Evolutionary conservation across 2,329 filamentous ascomycete species (phyloP), one percentile per base, ranked within the genome.

Genomic region (Elsinoe ampelina): DNA sequence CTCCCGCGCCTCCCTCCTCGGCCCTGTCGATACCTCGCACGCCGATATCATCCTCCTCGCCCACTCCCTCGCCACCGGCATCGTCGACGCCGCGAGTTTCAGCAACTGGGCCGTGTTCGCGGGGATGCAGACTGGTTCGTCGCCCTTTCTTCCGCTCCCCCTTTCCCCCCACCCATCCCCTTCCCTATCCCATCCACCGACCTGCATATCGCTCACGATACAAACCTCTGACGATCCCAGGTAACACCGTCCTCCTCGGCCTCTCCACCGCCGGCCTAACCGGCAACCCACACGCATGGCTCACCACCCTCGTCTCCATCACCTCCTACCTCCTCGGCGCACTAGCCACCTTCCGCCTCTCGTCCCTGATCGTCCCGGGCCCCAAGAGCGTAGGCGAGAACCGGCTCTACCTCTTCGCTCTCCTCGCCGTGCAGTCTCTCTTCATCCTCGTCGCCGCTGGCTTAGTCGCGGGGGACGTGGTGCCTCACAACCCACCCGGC

Each of bases 241-340:
- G 81, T 38, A 84, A 84, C 68, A 84, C 81, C 8, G 77, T 84
- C 62, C 83, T 84, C 68, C 73, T 84, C 38, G 80, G 78, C 15
- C 77, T 84, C 19, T 80, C 80, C 57, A 77, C 79, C 11, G 76
- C 80, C 2, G 68, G 69, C 30, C 78, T 81, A 47, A 80, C 72
- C 17, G 71, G 71, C 13, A 69, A 79, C 58, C 77, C 78, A 2
- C 72, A 72, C 56, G 79, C 76, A 56, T 81, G 76, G 78, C 69
- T 77, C 54, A 78, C 75, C 58, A 78, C 77, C 2, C 70, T 79
- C 17, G 69, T 75, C 59, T 82, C 80, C 55, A 78, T 82, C 60
- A 67, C 64, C 57, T 72, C 74, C 60, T 82, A 82, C 69, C 71
- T 80, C 59, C 57, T 75, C 30, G 81, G 80, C 35, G 80, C 77